Evolutionary conservation across 352 stramenopile genomes (phyloP).

Genomic region (Thraustochytrium sp.): DNA sequence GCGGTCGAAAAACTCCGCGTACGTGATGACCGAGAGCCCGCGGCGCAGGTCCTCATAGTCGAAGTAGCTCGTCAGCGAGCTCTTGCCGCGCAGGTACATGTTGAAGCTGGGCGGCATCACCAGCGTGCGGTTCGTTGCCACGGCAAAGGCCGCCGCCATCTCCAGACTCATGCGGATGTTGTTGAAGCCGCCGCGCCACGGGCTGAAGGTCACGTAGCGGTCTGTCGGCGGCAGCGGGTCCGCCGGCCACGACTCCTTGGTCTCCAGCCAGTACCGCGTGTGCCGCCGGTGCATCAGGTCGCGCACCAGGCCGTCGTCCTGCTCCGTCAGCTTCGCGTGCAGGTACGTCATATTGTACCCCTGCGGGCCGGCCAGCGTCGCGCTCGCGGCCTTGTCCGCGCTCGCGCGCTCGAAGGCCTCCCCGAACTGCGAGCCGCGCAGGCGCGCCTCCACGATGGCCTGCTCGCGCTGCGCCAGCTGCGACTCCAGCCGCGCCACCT

Average conservation of each 20-base stretch:
- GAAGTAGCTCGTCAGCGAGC: constrained; percentile 40
- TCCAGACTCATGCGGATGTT: constrained; percentile 45
- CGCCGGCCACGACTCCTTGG: not conserved
- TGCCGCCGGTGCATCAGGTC: constrained; percentile 5
- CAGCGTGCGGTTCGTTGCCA: constrained; percentile 27
- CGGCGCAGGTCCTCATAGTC: constrained; percentile 26
- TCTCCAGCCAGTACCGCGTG: constrained; percentile 42
- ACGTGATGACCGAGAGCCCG: constrained; percentile 18
- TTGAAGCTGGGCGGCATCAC: constrained; percentile 25
- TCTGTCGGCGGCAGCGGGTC: constrained; percentile 6
- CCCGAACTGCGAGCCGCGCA: too few relatives aligned
- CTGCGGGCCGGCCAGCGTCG: too few relatives aligned
- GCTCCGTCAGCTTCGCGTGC: not conserved
- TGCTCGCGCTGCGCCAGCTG: too few relatives aligned
- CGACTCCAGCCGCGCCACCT: too few relatives aligned
- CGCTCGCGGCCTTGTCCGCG: too few relatives aligned
- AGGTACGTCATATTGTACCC: constrained; percentile 6
- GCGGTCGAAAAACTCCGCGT: constrained; percentile 41
- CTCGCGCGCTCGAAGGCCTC: too few relatives aligned
- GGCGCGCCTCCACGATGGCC: too few relatives aligned
- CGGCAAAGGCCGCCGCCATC: constrained; percentile 31
- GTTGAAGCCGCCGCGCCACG: constrained; percentile 42
- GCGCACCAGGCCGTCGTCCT: constrained; percentile 7
- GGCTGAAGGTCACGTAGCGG: constrained; percentile 35
- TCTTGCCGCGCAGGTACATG: constrained; percentile 42